A percentile compares a stretch with the other conserved stretches of the same genome.
These are phyloP conservation scores for Microbotryum saponariae DNA, from an alignment of 1,284 basidiomycete species.

Conservation along the genomic window DNA sequence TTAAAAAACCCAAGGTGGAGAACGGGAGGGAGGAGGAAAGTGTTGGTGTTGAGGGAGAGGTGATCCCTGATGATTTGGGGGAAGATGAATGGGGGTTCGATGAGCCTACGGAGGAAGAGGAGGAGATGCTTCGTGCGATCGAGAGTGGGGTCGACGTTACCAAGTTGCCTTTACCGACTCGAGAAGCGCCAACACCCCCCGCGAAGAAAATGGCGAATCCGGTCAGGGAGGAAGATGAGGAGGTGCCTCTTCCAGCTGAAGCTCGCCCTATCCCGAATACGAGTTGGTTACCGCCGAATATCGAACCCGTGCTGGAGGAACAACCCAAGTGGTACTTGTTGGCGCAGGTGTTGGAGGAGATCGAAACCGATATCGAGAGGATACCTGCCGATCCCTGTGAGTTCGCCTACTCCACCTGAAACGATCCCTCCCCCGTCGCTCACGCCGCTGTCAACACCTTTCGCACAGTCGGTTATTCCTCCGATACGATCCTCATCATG, in stretches of 20 bases:
- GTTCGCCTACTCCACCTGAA: background rate
- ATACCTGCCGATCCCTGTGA: conserved; percentile 19
- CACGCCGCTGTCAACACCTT: background rate
- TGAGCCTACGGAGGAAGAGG: conserved; percentile 21
- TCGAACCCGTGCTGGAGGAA: conserved; percentile 84
- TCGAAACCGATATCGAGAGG: conserved; percentile 68
- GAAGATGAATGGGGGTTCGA: conserved; percentile 24
- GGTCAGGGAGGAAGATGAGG: conserved; percentile 15
- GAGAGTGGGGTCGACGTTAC: conserved; percentile 35
- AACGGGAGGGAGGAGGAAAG: conserved; percentile 40
- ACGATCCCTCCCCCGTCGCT: background rate
- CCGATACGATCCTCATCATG: conserved; percentile 79
- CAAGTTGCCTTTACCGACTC: conserved; percentile 29
- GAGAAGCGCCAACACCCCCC: background rate
- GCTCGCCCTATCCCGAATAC: background rate
- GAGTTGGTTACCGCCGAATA: conserved; percentile 64
- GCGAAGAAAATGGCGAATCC: background rate
- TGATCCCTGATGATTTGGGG: conserved; percentile 37
- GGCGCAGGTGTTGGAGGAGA: conserved; percentile 77
- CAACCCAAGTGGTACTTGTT: conserved; percentile 89
- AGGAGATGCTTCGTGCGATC: conserved; percentile 13
- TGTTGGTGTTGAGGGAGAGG: conserved; percentile 15
- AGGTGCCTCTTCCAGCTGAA: background rate
- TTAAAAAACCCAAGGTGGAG: conserved; percentile 44
- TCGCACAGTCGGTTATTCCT: conserved; percentile 36